These are phyloP conservation scores for Sophora flavescens DNA, from an alignment of 306 rosid genomes.

Conservation along the genomic window DNA sequence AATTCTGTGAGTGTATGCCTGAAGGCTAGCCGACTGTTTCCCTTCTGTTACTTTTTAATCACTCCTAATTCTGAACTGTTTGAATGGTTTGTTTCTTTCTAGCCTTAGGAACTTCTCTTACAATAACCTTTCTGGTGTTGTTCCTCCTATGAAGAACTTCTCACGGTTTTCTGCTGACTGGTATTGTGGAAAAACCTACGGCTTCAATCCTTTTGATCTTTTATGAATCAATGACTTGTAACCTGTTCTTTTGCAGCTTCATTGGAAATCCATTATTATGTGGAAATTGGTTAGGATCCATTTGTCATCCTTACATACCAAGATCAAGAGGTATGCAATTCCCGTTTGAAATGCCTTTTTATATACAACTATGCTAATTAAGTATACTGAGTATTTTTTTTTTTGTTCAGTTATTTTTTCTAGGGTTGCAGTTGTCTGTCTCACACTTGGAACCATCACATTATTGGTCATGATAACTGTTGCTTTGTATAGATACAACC, in stretches of 20 bases:
- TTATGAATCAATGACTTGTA: not conserved
- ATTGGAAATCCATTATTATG: slow-evolving; percentile 81
- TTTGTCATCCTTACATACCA: slow-evolving; percentile 58
- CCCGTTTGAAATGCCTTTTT: not conserved
- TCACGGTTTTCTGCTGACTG: slow-evolving; percentile 76
- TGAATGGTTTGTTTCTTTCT: not conserved
- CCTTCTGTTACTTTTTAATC: not conserved
- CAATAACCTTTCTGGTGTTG: slow-evolving; percentile 78
- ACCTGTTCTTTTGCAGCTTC: slow-evolving; percentile 58
- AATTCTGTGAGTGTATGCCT: slow-evolving; percentile 64
- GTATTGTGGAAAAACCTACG: slow-evolving; percentile 40
- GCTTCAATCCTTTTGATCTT: not conserved
- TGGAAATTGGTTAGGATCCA: slow-evolving; percentile 84
- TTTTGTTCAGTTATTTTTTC: slow-evolving; percentile 65
- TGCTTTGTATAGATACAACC: slow-evolving; percentile 73
- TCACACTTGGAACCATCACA: slow-evolving; percentile 67
- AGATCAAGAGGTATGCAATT: slow-evolving; percentile 66
- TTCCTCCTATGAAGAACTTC: slow-evolving; percentile 74
- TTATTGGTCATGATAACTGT: slow-evolving; percentile 66
- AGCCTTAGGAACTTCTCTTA: slow-evolving; percentile 78
- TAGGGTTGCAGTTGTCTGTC: slow-evolving; percentile 72
- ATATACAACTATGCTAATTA: not conserved
- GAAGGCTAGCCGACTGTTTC: not conserved
- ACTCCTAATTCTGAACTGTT: not conserved
- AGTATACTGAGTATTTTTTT: not conserved